Base-by-base conservation (phyloP, 2,329 filamentous ascomycete genomes). In the Fusarium sp. region DNA sequence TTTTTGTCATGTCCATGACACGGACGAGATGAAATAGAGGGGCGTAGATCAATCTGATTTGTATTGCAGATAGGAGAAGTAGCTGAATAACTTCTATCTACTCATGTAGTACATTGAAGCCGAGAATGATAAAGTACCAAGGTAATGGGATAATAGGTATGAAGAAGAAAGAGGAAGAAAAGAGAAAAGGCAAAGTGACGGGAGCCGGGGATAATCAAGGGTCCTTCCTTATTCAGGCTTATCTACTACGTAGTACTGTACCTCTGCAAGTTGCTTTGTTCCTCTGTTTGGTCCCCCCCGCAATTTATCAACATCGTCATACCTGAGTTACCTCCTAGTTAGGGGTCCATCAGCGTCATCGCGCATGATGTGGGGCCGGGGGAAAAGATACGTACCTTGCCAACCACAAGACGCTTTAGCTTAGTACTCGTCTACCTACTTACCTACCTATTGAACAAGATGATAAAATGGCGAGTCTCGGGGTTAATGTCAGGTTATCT, bases 301-400 rank as follows among this genome's bases (percentile, higher is more conserved):
- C 62, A 59, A 58, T 47, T 44, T 43, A 37, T 55, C 50, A 41
- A 37, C 29, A 44, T 69, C 67, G 67, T 70, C 68, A 70, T 70
- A n/a, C n/a, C n/a, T n/a, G n/a, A n/a, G n/a, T n/a, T n/a, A n/a
- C n/a, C n/a, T n/a, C n/a, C n/a, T n/a, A n/a, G n/a, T n/a, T n/a
- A 68, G 47, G 68, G 68, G 68, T 70, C 68, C 67, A 68, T 24
- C 31, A 41, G 70, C 67, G 67, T 70, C 67, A 70, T 70, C 46
- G 67, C 68, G 66, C 66, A 70, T 20, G 46, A 20, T n/a, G 28
- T 11, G 20, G 23, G 20, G 37, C 29, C n/a, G 18, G 29, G 29
- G 23, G 21, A 10, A 15, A 37, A 13, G 31, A 23, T 21, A 57
- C 23, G 56, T 47, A 59, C 39, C 21, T 10, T 8, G 23, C 29